Evolutionary conservation across 164 flowering plant species (phyloP).

Genomic region (Sextonia rubra): DNA sequence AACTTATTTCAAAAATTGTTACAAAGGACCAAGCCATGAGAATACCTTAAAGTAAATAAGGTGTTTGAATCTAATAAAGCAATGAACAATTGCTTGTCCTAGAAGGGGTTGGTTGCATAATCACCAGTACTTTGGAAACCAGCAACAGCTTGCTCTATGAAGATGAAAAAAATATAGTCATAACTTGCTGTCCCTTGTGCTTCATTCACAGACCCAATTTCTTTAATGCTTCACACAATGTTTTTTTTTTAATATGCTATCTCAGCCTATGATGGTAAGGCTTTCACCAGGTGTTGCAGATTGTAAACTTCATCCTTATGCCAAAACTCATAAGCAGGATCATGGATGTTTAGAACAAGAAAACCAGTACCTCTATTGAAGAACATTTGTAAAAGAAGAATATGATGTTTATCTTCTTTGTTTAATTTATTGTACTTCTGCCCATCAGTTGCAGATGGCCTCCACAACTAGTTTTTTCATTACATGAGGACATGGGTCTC

Average conservation of each 20-base stretch:
- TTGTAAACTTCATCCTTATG: conserved; percentile 6
- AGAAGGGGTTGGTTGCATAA: conserved; percentile 3
- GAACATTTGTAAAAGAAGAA: neutral
- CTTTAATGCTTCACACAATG: neutral
- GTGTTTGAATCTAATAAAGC: conserved; percentile 1
- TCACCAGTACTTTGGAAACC: conserved; percentile 3
- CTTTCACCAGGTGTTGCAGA: conserved; percentile 6
- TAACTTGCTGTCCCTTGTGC: neutral
- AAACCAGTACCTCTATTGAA: conserved; percentile 1
- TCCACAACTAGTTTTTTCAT: conserved; percentile 75
- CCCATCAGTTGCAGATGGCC: conserved; percentile 43
- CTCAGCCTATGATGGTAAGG: neutral
- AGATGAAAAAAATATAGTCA: neutral
- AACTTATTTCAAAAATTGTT: no score
- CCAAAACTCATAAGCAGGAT: neutral
- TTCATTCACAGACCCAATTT: neutral
- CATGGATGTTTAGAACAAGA: neutral
- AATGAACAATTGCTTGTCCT: conserved; percentile 4
- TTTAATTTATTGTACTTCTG: neutral
- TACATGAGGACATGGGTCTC: conserved; percentile 69
- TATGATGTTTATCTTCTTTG: neutral
- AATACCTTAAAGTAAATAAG: no score
- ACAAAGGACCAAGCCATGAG: no score
- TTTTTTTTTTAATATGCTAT: neutral
- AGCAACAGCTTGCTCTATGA: neutral